Conservation (phyloP, 2,329 filamentous ascomycete genomes). For the Zymoseptoria crescenta region DNA sequence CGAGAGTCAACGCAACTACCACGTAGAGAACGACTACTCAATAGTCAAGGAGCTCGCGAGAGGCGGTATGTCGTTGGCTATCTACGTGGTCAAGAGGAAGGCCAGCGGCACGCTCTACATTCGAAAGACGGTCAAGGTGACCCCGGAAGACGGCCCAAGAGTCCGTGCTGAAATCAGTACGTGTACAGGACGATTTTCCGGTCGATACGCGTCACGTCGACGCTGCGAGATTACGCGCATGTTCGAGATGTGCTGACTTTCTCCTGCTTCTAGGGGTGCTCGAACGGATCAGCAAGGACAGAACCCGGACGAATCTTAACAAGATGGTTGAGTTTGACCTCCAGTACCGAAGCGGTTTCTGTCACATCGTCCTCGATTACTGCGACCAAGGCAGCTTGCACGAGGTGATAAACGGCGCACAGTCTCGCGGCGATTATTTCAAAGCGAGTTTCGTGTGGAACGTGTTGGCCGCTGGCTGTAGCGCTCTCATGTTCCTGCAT, state of each 20-base stretch:
- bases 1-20: neutral
- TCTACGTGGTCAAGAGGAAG: neutral
- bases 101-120: neutral
- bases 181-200: neutral
- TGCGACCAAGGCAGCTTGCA: neutral
- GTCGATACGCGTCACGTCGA: too few species aligned
- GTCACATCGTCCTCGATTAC: neutral
- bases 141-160: neutral
- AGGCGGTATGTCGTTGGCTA: neutral
- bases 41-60: neutral
- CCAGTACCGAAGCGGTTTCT: neutral
- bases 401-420: neutral
- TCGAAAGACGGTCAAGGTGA: neutral
- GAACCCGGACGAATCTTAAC: neutral
- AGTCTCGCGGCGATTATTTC: neutral
- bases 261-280: neutral
- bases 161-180: neutral
- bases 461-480: neutral
- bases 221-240: neutral
- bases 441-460: neutral
- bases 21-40: neutral
- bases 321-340: neutral
- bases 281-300: neutral
- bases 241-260: neutral
- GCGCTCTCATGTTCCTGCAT: neutral